phyloP scores from a whole-genome alignment of 2,329 filamentous ascomycete genomes.

The Pseudogymnoascus sp. region DNA sequence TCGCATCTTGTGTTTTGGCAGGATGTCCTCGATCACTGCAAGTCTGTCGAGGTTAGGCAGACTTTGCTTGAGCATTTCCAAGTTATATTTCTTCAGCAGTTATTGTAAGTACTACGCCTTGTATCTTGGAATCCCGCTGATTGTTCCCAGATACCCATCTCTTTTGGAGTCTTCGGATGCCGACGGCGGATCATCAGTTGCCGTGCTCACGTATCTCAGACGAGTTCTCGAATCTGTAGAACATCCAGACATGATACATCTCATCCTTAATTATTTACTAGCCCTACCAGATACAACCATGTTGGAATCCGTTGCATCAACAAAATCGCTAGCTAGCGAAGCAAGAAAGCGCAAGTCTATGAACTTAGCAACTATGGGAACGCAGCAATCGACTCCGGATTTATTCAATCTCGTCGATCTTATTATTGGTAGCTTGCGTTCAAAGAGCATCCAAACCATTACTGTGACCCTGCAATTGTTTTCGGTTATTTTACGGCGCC shows the following conservation, averaged over 20 bases:
- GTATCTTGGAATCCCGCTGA: constrained; percentile 14
- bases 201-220: constrained; percentile 86
- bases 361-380: constrained; percentile 73
- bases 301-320: constrained; percentile 36
- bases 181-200: constrained; percentile 92
- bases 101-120: constrained; percentile 55
- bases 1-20: constrained; percentile 97
- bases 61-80: constrained; percentile 95
- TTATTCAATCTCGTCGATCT: constrained; percentile 92
- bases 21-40: constrained; percentile 92
- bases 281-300: constrained; percentile 59
- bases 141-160: constrained; percentile 68
- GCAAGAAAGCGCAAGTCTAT: constrained; percentile 80
- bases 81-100: constrained; percentile 87
- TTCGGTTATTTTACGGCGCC: constrained; percentile 75
- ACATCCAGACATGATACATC: constrained; percentile 87
- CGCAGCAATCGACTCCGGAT: constrained; percentile 68
- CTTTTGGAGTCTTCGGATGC: constrained; percentile 94
- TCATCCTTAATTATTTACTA: constrained; percentile 86
- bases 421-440: constrained; percentile 75
- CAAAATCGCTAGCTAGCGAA: constrained; percentile 42
- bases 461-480: constrained; percentile 81
- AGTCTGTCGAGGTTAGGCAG: constrained; percentile 82
- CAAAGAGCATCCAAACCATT: constrained; percentile 79
- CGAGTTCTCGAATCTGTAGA: constrained; percentile 86